Base-by-base conservation (phyloP, 176 grass and related monocot genomes). In the Zea luxurians region DNA sequence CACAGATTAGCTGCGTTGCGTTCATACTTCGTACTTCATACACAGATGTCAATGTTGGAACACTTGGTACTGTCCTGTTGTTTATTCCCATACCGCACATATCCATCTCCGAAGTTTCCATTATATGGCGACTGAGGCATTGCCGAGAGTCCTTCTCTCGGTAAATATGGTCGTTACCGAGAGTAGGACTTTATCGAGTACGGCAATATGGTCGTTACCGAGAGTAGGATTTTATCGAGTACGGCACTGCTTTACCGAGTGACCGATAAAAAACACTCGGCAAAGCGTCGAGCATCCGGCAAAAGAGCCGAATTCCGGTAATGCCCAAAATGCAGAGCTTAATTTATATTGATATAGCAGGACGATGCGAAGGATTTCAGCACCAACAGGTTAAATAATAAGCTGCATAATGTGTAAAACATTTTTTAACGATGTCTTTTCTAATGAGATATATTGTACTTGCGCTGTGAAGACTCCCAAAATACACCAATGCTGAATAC, bases 41-140 rank as follows among this genome's bases (percentile, higher is more conserved):
- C 13, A 54, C 48, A 67, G 37, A 78, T 78, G 76, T 78, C 48
- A 78, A 67, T 66, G 47, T 13, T 20, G 47, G 16, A 40, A 50
- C 4, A 48, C 17, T 18, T 10, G 15, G 2, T 11, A 2, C 13
- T 52, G 53, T 18, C 13, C 7, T 54, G 16, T 55, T 54, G 52
- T 54, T 54, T n/a, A 8, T 38, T 61, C 10, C 58, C 42, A 5
- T 16, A 10, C 20, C 17, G 6, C 52, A 13, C 15, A 45, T 12
- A 45, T 12, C 20, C 11, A 35, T 36, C 3, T 60, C 55, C 35
- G 18, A 76, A 35, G 12, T 16, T 71, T 52, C 3, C 36, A 71
- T 6, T 4, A 27, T 27, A 27, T 27, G 27, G 27, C 1, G 27
- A 27, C 27, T 27, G 27, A 27, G 27, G 27, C 27, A 27, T 27